These are phyloP conservation scores for Plasmodium vivax DNA, from an alignment of 169 alveolate species.

Conservation along the genomic window DNA sequence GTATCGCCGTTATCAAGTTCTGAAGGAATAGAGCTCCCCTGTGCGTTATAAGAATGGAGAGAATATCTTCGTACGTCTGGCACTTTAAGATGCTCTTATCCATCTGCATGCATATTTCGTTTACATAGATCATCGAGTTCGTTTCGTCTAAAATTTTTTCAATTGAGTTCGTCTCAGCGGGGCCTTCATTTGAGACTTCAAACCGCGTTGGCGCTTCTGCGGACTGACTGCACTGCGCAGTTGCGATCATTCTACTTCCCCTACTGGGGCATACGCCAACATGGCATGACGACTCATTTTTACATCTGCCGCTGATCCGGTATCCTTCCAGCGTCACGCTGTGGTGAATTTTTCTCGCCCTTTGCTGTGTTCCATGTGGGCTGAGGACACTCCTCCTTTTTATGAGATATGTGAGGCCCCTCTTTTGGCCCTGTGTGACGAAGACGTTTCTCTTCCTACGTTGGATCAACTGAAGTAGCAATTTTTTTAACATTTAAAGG, in stretches of 20 bases:
- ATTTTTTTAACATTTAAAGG: slow-evolving; percentile 39
- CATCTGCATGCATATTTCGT: slow-evolving; percentile 83
- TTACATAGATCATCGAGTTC: slow-evolving; percentile 76
- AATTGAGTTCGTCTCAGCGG: slow-evolving; percentile 21
- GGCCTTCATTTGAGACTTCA: not conserved
- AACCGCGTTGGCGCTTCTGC: not conserved
- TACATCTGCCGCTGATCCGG: not conserved
- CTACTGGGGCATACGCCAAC: not conserved
- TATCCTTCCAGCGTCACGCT: not conserved
- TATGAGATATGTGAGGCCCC: not conserved
- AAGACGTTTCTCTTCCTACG: slow-evolving; percentile 19
- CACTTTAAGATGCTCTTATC: slow-evolving; percentile 78
- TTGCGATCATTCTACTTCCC: slow-evolving; percentile 21
- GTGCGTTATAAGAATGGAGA: slow-evolving; percentile 81
- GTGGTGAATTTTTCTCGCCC: not conserved
- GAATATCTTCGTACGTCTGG: slow-evolving; percentile 80
- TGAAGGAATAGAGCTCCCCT: slow-evolving; percentile 86
- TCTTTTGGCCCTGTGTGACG: not conserved
- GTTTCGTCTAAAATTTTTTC: slow-evolving; percentile 71
- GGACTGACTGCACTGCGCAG: not conserved
- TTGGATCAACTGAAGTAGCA: not conserved
- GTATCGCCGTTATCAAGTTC: slow-evolving; percentile 83
- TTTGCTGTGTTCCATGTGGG: not conserved
- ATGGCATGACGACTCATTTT: not conserved
- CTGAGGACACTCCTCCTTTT: not conserved